Base-by-base conservation (phyloP, 176 grass and related monocot genomes). In the Zizania latifolia region DNA sequence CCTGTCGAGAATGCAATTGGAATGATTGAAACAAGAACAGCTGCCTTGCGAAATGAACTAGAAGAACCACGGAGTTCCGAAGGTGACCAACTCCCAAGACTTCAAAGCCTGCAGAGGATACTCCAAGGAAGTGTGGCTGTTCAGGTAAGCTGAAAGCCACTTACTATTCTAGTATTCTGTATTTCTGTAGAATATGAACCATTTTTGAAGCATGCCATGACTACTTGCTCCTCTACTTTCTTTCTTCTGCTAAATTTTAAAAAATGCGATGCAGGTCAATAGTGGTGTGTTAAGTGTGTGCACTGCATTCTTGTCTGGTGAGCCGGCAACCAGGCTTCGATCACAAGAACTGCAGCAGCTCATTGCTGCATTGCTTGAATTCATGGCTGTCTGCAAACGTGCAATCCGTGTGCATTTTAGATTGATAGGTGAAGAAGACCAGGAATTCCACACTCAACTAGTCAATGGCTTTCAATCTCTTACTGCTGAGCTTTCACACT, bases 301-400 rank as follows among this genome's bases (percentile, higher is more conserved):
- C 84, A 95, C 92, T 10, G 96, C 96, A 40, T 99, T 99, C 86
- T 92, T 99, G 35, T 99, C 96, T 0, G 92, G 96, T 11, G 96
- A 99, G 70, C 96, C 96, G 79, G 92, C 96, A 4, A 95, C 92
- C 2, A 91, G 96, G 77, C 90, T 99, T 22, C 85, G 96, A 38
- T 99, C 96, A 6, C 96, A 95, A 78, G 96, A 99, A 78, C 28
- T 99, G 53, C 96, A 99, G 81, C 96, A 95, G 82, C 88, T 99
- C 23, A 99, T 99, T 19, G 96, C 96, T 15, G 96, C 89, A 54
- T 67, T 99, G 83, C 89, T 99, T 30, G 96, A 99, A 78, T 99
- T 99, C 77, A 99, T 99, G 96, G 96, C 96, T 61, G 96, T 99
- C 56, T 99, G 96, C 82, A 99, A 99, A 76, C 91, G 96, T 0